Evolutionary conservation across 2,329 filamentous ascomycete genomes (phyloP), one percentile per base, ranked within the genome.

Genomic region (Phialophora tarda): DNA sequence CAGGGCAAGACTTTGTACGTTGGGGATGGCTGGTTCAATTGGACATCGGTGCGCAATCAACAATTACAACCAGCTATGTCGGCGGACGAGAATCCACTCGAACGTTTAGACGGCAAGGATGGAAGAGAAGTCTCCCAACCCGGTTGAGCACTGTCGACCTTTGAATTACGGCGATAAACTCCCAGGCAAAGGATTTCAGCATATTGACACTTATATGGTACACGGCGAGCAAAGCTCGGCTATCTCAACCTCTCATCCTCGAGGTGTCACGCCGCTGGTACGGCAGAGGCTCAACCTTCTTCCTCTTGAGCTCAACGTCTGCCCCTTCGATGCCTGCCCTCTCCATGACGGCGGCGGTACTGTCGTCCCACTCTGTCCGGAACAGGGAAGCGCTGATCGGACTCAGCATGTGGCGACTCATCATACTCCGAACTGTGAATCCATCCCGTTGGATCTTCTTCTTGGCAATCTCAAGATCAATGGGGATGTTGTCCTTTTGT

Each of bases 361-460:
- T 87, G 66, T 95, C 91, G 78, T 99, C 95, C 92, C 93, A 98
- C 71, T 90, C 82, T 67, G 88, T 89, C 71, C 95, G 88, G 88
- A 98, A 99, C 73, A 99, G 82, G 76, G 88, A 91, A 73, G 92
- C 91, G 51, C 93, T 93, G 65, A 97, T 88, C 7, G 93, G 87
- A 65, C 82, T 84, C 68, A 95, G 82, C 65, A 82, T 79, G 76
- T 91, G 87, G 76, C 88, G 89, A 76, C 88, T 85, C 71, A 89
- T 85, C 77, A 96, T 90, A 68, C 86, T 87, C 75, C 92, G 89
- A 68, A 97, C 81, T 64, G 85, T 89, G 81, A 96, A 96, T 55
- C 84, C 85, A 57, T 93, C 85, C 60, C 90, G 86, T 72, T 81
- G 77, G 62, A 79, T 78, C 71, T 77, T 77, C 71, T 85, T 80